These are phyloP conservation scores for Oidium heveae DNA, from an alignment of 2,329 filamentous ascomycete genomes.

Conservation along the genomic window DNA sequence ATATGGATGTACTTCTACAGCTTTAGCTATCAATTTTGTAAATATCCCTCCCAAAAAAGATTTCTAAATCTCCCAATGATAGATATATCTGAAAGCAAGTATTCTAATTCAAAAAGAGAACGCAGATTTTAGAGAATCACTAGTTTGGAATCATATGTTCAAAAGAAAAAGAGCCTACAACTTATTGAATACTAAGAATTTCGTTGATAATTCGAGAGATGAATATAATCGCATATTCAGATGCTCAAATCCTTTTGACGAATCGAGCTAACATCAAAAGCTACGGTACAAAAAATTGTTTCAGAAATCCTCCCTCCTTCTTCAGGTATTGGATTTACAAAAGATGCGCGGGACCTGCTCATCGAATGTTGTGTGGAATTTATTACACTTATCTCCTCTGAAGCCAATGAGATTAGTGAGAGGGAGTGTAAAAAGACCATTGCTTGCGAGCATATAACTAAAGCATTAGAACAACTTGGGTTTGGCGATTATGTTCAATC, in stretches of 20 bases:
- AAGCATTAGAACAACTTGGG: constrained; percentile 73
- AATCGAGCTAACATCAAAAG: constrained; percentile 15
- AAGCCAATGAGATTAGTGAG: constrained; percentile 96
- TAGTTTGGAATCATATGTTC: too few relatives aligned
- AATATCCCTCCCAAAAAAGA: too few relatives aligned
- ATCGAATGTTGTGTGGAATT: constrained; percentile 99
- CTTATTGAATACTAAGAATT: too few relatives aligned
- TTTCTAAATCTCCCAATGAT: too few relatives aligned
- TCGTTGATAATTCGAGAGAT: too few relatives aligned
- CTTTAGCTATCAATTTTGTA: too few relatives aligned
- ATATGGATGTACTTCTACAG: too few relatives aligned
- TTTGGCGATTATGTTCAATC: constrained; percentile 82
- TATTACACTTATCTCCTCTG: constrained; percentile 92
- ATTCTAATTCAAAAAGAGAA: too few relatives aligned
- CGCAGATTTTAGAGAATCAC: too few relatives aligned
- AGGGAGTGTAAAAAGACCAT: constrained; percentile 99
- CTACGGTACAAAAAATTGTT: constrained; percentile 65
- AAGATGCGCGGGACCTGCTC: constrained; percentile 79
- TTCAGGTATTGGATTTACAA: constrained; percentile 64
- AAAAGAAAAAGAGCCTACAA: neutral
- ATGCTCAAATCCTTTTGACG: too few relatives aligned
- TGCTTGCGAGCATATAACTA: constrained; percentile 90
- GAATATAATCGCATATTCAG: too few relatives aligned
- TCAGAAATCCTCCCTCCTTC: constrained; percentile 68
- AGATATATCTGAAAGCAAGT: too few relatives aligned